Conservation (phyloP, 306 rosid genomes). For the Chamaecrista fasciculata region DNA sequence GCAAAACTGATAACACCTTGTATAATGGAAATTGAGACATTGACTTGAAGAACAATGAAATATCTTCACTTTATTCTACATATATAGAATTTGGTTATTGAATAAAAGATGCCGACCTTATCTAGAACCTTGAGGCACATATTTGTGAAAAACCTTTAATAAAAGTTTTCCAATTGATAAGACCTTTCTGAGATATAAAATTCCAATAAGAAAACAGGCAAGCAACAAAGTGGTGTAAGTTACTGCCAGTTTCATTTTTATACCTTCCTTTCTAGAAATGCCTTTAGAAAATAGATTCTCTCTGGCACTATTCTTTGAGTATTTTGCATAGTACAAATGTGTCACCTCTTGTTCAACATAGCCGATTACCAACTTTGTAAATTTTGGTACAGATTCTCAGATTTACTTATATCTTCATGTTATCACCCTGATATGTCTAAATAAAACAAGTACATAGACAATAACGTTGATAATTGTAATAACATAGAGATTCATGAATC, state of each 20-base stretch:
- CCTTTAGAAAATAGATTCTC: background rate
- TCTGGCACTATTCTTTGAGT: background rate
- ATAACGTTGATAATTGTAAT: background rate
- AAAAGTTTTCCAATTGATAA: background rate
- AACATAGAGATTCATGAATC: background rate
- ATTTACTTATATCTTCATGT: background rate
- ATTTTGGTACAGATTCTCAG: background rate
- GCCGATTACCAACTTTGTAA: background rate
- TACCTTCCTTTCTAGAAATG: background rate
- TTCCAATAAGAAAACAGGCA: background rate
- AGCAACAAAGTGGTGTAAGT: background rate
- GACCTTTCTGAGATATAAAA: background rate
- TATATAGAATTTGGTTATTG: background rate
- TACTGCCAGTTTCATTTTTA: background rate
- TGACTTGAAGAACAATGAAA: background rate
- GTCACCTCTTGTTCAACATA: background rate
- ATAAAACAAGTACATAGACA: background rate
- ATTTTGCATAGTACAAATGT: background rate
- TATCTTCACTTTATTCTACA: background rate
- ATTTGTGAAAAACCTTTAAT: background rate
- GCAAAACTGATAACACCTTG: background rate
- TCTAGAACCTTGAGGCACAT: background rate
- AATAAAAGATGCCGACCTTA: background rate
- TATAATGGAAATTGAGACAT: background rate
- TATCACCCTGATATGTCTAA: background rate